Evolutionary conservation across 2,329 filamentous ascomycete species (phyloP), one percentile per base, ranked within the genome.

Genomic region (Fusarium kyushuense): DNA sequence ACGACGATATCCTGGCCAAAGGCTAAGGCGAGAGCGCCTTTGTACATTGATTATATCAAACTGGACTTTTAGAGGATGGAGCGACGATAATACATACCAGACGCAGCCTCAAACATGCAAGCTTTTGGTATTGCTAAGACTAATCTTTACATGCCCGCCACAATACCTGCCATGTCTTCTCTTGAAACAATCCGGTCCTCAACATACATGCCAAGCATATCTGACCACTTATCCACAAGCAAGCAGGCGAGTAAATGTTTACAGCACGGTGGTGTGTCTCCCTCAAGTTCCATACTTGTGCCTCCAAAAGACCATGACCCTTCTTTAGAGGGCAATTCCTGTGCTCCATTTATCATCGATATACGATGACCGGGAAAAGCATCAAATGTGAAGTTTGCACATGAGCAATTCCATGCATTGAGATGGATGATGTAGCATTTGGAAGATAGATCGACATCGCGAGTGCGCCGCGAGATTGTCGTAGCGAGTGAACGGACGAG

Each of bases 201-300:
- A 17, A 91, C 83, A 71, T 86, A 87, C 1, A 73, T 73, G 6
- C 83, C 85, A 69, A 96, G 85, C 29, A 89, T 77, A 5, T 66
- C 77, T 0, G 76, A 76, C 82, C 92, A 94, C 46, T 84, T 82
- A 76, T 93, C 90, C 8, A 85, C 90, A 56, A 98, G 77, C 40
- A 95, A 79, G 77, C 92, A 96, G 2, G 95, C 95, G 17, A 98
- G 85, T 7, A 98, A 79, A 79, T 99, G 95, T 80, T 97, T 97
- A 77, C 95, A 99, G 56, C 79, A 92, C 72, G 88, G 86, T 63
- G 86, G 86, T 59, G 85, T 80, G 36, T 79, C 74, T 4, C 65
- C 70, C 8, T 61, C 41, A 2, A 78, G 76, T 57, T 82, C 80
- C 4, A 79, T 48, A 57, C 81, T 82, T 53, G 84, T 51, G 0